Percentiles rank a stretch among this genome's conserved stretches.
phyloP scores from a whole-genome alignment of 345 rosid species.

The Citrus unshiu region DNA sequence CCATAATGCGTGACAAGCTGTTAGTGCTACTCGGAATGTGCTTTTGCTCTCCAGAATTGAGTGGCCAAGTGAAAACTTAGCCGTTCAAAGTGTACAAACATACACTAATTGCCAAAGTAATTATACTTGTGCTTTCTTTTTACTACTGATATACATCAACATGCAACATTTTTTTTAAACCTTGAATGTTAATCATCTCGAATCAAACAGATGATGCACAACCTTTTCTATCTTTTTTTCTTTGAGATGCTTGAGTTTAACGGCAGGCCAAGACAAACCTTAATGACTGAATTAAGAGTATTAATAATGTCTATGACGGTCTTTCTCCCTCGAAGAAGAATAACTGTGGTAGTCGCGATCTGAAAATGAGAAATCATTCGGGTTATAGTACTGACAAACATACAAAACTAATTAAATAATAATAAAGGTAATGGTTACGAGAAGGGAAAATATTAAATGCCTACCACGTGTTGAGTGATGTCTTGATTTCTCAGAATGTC shows the following conservation, averaged over 20 bases:
- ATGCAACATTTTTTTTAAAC: not conserved
- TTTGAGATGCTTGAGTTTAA: not conserved
- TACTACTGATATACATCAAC: not conserved
- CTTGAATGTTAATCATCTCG: not conserved
- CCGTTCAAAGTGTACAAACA: not conserved
- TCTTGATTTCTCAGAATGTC: slow-evolving; percentile 63
- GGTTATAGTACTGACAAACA: not conserved
- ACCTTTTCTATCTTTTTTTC: too few species aligned
- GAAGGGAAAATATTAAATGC: not conserved
- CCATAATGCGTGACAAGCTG: not conserved
- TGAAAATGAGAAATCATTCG: slow-evolving; percentile 12
- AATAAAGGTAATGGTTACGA: not conserved
- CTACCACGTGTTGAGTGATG: slow-evolving; percentile 72
- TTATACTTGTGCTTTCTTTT: not conserved
- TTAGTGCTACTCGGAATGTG: not conserved
- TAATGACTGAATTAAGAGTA: slow-evolving; percentile 9
- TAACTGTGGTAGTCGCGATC: slow-evolving; percentile 57
- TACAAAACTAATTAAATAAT: not conserved
- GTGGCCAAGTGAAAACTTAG: not conserved
- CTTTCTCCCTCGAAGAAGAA: slow-evolving; percentile 65
- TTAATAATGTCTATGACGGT: slow-evolving; percentile 49
- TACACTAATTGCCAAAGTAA: not conserved
- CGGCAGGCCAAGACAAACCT: slow-evolving; percentile 1
- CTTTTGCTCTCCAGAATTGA: not conserved
- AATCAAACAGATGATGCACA: not conserved